phyloP scores from a whole-genome alignment of 768 basidiomycete genomes.

The Hortiboletus campestris region DNA sequence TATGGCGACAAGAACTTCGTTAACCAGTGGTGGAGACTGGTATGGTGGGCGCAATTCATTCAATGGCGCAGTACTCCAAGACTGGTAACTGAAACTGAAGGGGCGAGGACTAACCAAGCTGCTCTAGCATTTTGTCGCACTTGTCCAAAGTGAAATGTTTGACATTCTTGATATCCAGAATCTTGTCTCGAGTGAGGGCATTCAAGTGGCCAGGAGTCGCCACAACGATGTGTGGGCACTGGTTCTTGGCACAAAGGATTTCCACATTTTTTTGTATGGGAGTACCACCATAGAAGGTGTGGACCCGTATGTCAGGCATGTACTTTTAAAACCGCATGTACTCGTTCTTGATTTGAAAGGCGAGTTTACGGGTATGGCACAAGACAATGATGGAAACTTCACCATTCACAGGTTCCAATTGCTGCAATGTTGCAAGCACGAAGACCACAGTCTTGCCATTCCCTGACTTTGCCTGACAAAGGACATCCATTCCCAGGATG shows the following conservation, averaged over 20 bases:
- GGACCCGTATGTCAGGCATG: constrained; percentile 98
- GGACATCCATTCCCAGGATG: constrained; percentile 97
- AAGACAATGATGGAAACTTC: constrained; percentile 97
- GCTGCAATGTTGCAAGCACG: constrained; percentile 95
- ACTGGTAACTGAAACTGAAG: constrained; percentile 58
- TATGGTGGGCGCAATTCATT: constrained; percentile 43
- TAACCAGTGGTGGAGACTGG: constrained; percentile 32
- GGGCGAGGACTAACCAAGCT: constrained; percentile 93
- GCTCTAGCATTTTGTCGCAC: constrained; percentile 99
- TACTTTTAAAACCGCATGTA: constrained; percentile 99
- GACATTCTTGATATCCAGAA: constrained; percentile 90
- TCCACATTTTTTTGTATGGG: constrained; percentile 93
- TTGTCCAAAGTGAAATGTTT: constrained; percentile 99
- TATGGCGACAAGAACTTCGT: constrained; percentile 39
- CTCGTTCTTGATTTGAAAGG: too few relatives aligned
- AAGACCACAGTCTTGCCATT: constrained; percentile 99
- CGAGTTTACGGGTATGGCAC: too few relatives aligned
- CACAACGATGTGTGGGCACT: constrained; percentile 98
- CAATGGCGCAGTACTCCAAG: constrained; percentile 43
- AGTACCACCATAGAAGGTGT: constrained; percentile 97
- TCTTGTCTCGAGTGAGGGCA: constrained; percentile 93
- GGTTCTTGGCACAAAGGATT: constrained; percentile 88
- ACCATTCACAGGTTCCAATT: constrained; percentile 96
- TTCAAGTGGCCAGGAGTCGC: constrained; percentile 97
- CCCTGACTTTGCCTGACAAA: constrained; percentile 99